A percentile compares a stretch with the other conserved stretches of the same genome.
These are phyloP conservation scores for Sisymbrium irio DNA, from an alignment of 345 rosid species.

Conservation along the genomic window DNA sequence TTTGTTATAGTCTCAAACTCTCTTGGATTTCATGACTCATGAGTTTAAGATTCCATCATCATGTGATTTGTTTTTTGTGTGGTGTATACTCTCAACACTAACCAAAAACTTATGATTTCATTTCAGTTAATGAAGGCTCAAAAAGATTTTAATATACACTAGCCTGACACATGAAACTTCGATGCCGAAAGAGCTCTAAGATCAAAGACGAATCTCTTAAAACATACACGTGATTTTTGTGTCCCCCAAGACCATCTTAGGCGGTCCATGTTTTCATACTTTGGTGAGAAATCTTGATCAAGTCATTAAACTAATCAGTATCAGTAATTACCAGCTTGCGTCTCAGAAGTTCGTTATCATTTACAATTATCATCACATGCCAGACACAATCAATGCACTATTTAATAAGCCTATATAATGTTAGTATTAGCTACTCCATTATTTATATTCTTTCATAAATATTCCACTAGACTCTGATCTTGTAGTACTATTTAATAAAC, in stretches of 20 bases:
- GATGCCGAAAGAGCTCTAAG: slow-evolving; percentile 33
- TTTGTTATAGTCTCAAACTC: neutral
- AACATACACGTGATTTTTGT: slow-evolving; percentile 36
- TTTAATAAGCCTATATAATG: slow-evolving; percentile 10
- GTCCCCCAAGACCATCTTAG: slow-evolving; percentile 31
- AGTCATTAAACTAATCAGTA: slow-evolving; percentile 6
- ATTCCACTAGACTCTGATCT: slow-evolving; percentile 24
- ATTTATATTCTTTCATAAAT: slow-evolving; percentile 7
- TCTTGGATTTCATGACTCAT: neutral
- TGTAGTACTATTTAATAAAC: slow-evolving; percentile 23
- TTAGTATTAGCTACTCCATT: neutral
- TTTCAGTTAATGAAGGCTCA: neutral
- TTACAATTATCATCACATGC: slow-evolving; percentile 32
- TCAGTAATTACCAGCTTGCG: slow-evolving; percentile 33
- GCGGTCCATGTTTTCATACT: slow-evolving; percentile 30
- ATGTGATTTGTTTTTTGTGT: neutral
- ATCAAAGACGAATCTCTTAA: slow-evolving; percentile 30
- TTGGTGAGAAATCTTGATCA: slow-evolving; percentile 12
- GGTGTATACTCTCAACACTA: neutral
- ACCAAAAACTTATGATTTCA: neutral
- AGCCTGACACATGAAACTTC: slow-evolving; percentile 40
- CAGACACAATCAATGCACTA: slow-evolving; percentile 25
- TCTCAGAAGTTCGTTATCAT: slow-evolving; percentile 20
- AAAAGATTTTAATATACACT: neutral
- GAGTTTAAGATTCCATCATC: neutral